Evolutionary conservation across 2,329 filamentous ascomycete genomes (phyloP).

Genomic region (Monosporascus sp.): DNA sequence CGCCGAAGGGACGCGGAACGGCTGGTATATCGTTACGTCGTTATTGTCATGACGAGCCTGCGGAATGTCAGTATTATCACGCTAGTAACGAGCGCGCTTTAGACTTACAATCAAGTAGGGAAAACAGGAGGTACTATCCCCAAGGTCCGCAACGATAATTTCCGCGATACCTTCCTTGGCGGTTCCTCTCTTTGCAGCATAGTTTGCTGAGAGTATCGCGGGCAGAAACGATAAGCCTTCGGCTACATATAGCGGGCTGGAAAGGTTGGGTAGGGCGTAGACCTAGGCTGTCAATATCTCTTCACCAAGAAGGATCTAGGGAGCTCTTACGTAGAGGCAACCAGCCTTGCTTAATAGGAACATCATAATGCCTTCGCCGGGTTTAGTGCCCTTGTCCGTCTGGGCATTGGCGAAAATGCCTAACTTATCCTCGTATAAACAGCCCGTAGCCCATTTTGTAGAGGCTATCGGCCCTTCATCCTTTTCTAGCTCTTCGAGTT

Average conservation of each 20-base stretch:
- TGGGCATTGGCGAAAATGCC: conserved; percentile 46
- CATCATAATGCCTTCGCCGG: conserved; percentile 55
- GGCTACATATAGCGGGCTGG: conserved; percentile 65
- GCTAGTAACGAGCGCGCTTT: conserved; percentile 3
- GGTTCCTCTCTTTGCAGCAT: conserved; percentile 62
- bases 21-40: conserved; percentile 83
- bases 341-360: conserved; percentile 75
- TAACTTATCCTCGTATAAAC: conserved; percentile 67
- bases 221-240: conserved; percentile 76
- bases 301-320: not conserved
- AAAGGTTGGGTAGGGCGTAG: conserved; percentile 70
- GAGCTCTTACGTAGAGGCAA: conserved; percentile 60
- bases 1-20: conserved; percentile 50
- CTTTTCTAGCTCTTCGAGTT: conserved; percentile 76
- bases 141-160: conserved; percentile 77
- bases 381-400: conserved; percentile 34
- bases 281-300: conserved; percentile 44
- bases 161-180: conserved; percentile 72
- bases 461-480: conserved; percentile 49
- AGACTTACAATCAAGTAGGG: conserved; percentile 75
- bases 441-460: conserved; percentile 77
- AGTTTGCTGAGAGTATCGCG: conserved; percentile 67
- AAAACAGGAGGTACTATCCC: conserved; percentile 62
- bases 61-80: conserved; percentile 3
- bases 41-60: conserved; percentile 74